A percentile compares a stretch with the other conserved stretches of the same genome.
Conservation (phyloP, 495 filamentous ascomycete species). For the Xylaria intraflava region DNA sequence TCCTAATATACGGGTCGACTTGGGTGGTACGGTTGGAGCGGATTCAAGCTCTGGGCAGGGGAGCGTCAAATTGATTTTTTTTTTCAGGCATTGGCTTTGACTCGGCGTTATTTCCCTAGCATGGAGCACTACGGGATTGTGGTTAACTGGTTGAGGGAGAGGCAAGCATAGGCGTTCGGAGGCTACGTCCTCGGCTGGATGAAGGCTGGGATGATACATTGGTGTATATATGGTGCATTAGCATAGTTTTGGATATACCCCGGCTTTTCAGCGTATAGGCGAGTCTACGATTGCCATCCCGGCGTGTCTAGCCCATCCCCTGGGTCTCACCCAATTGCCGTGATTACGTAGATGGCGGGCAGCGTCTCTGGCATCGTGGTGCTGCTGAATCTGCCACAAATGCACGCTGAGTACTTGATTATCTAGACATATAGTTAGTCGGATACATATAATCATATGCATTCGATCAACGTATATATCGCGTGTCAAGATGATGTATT, state of each 20-base stretch:
- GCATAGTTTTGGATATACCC: constrained; percentile 11
- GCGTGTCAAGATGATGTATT: no score
- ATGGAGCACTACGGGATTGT: background rate
- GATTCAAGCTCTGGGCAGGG: background rate
- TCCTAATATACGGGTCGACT: background rate
- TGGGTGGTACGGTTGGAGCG: background rate
- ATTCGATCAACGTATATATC: no score
- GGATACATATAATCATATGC: no score
- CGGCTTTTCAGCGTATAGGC: background rate
- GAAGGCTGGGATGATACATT: background rate
- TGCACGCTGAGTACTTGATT: no score
- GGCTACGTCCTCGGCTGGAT: background rate
- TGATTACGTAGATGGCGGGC: background rate
- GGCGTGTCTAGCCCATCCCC: no score
- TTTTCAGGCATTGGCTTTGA: constrained; percentile 7
- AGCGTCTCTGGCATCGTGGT: no score
- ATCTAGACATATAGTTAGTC: no score
- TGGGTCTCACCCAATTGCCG: background rate
- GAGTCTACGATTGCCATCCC: background rate
- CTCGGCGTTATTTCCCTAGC: constrained; percentile 2
- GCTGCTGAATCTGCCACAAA: no score
- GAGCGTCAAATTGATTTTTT: background rate
- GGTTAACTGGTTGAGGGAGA: background rate
- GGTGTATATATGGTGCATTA: no score
- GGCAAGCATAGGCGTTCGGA: constrained; percentile 8